These are phyloP conservation scores for Rugonectria rugulosa DNA, from an alignment of 2,329 filamentous ascomycete species.

Conservation along the genomic window DNA sequence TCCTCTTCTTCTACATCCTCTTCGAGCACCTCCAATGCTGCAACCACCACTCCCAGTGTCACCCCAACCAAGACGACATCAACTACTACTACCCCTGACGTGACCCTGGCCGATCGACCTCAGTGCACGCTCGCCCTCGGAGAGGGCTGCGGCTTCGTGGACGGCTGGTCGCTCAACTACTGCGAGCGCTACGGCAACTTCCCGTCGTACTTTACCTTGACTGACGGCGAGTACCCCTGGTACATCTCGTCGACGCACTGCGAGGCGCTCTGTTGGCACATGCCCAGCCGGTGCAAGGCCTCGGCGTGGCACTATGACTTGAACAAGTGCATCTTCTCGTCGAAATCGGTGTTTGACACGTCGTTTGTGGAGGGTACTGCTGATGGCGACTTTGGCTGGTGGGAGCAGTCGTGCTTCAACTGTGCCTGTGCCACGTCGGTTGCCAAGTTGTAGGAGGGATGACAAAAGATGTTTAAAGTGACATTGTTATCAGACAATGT, in stretches of 20 bases:
- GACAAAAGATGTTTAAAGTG: no score
- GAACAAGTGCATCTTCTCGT: constrained; percentile 13
- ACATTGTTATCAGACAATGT: no score
- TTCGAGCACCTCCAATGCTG: no score
- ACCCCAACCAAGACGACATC: constrained; percentile 10
- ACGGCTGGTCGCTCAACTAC: neutral
- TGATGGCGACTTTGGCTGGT: neutral
- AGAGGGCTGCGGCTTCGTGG: constrained; percentile 5
- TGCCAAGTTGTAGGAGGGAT: no score
- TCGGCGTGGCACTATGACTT: neutral
- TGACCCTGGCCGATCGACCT: constrained; percentile 2
- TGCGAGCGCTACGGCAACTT: constrained; percentile 2
- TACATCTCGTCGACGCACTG: constrained; percentile 8
- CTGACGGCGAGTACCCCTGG: constrained; percentile 17
- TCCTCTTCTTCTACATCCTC: no score
- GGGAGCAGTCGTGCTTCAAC: constrained; percentile 13
- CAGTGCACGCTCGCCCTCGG: constrained; percentile 21
- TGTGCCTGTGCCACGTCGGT: no score
- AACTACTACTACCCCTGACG: constrained; percentile 14
- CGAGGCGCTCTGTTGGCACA: constrained; percentile 16
- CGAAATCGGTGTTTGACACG: neutral
- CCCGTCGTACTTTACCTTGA: neutral
- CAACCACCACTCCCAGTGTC: neutral
- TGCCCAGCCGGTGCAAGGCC: constrained; percentile 20
- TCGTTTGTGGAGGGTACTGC: neutral